Conservation (phyloP, 176 grass and related monocot species). For the Echinochloa phyllopogon region DNA sequence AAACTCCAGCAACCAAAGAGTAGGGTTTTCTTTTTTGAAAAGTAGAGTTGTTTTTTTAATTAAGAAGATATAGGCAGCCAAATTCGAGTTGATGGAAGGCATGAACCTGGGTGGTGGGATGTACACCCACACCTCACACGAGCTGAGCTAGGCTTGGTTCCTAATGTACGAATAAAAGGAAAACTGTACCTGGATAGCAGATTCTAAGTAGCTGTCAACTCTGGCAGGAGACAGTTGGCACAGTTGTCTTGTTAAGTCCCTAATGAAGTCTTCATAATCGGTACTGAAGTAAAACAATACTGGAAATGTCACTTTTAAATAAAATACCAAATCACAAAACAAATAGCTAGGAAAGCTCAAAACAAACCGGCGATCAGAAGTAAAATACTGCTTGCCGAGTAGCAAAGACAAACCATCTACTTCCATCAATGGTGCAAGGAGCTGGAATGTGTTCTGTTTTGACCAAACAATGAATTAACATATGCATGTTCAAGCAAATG, state of each 20-base stretch:
- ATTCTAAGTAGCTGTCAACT: constrained; percentile 91
- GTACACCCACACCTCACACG: background rate
- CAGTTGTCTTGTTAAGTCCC: constrained; percentile 80
- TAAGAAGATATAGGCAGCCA: background rate
- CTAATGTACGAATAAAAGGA: background rate
- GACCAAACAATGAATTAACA: constrained; percentile 28
- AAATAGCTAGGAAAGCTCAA: constrained; percentile 47
- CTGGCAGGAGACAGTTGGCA: constrained; percentile 72
- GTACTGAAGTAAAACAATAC: constrained; percentile 47
- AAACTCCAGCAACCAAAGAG: background rate
- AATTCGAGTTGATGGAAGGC: background rate
- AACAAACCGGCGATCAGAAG: constrained; percentile 86
- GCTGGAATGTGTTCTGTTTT: constrained; percentile 82
- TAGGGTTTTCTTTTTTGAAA: no score
- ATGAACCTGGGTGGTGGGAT: background rate
- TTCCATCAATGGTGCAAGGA: constrained; percentile 80
- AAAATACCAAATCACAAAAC: constrained; percentile 16
- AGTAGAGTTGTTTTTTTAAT: no score
- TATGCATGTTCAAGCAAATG: constrained; percentile 33
- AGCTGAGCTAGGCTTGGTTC: background rate
- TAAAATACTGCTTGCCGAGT: constrained; percentile 84
- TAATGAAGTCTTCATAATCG: constrained; percentile 95
- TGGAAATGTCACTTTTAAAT: constrained; percentile 25
- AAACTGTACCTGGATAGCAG: constrained; percentile 83
- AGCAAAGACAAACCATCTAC: constrained; percentile 70